Evolutionary conservation across 352 stramenopile species (phyloP).

Genomic region (Phytophthora macrochlamydospora): DNA sequence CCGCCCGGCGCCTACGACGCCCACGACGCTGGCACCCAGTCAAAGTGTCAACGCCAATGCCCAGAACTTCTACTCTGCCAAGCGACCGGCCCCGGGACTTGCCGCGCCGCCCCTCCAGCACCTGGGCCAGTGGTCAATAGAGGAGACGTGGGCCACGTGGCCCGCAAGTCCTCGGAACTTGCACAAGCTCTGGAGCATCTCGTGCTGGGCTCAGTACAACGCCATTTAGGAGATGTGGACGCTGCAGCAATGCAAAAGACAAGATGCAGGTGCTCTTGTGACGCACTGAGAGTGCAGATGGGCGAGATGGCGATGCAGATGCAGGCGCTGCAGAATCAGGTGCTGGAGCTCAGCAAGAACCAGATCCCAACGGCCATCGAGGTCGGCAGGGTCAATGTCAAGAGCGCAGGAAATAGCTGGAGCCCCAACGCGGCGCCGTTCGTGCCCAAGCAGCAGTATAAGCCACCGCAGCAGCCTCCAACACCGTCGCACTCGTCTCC

Average conservation of each 20-base stretch:
- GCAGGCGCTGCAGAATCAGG: conserved; percentile 51
- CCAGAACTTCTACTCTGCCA: conserved; percentile 19
- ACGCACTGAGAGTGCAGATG: conserved; percentile 47
- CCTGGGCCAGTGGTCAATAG: neutral
- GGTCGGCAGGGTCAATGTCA: conserved; percentile 11
- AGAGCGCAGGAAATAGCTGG: conserved; percentile 21
- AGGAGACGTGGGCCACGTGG: conserved; percentile 29
- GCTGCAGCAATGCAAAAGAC: conserved; percentile 6
- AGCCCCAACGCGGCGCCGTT: conserved; percentile 31
- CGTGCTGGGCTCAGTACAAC: conserved; percentile 45
- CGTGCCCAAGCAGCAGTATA: conserved; percentile 32
- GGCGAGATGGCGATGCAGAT: conserved; percentile 59
- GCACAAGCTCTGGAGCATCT: conserved; percentile 65
- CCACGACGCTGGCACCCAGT: conserved; percentile 7
- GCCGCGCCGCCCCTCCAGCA: conserved; percentile 7
- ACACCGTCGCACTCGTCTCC: conserved; percentile 10
- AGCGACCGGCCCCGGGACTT: conserved; percentile 14
- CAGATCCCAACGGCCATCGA: conserved; percentile 19
- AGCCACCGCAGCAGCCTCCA: conserved; percentile 10
- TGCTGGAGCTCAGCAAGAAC: conserved; percentile 37
- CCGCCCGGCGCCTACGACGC: conserved; percentile 24
- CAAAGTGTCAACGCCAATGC: neutral
- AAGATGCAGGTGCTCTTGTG: conserved; percentile 44
- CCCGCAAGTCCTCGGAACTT: conserved; percentile 62
- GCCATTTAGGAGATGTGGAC: conserved; percentile 22